Evolutionary conservation across 1,284 basidiomycete species (phyloP).

Genomic region (Rhodotorula sp.): DNA sequence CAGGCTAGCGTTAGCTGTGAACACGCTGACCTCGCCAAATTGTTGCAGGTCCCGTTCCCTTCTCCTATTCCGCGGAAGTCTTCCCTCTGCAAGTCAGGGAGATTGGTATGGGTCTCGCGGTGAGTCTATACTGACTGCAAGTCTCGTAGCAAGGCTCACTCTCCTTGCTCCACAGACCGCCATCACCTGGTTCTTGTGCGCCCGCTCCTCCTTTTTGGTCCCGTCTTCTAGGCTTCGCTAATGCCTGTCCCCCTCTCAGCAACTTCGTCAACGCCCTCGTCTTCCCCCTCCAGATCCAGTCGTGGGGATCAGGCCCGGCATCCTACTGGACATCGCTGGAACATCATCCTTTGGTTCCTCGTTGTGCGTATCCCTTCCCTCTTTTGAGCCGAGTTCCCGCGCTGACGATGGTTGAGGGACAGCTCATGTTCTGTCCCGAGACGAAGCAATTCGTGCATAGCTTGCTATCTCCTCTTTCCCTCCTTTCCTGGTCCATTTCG

Average conservation of each 20-base stretch:
- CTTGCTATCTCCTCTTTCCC: conserved; percentile 46
- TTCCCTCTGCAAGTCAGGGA: conserved; percentile 56
- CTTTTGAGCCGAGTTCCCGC: too few species aligned
- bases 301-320: conserved; percentile 33
- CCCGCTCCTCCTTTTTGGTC: background rate
- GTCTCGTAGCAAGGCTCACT: background rate
- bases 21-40: too few species aligned
- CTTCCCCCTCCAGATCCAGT: conserved; percentile 6
- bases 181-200: conserved; percentile 49
- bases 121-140: background rate
- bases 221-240: too few species aligned
- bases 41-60: conserved; percentile 50
- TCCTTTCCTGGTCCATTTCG: background rate
- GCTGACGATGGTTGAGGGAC: too few species aligned
- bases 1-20: too few species aligned
- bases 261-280: conserved; percentile 18
- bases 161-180: conserved; percentile 47
- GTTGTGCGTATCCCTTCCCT: conserved; percentile 13
- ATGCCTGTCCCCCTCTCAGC: background rate
- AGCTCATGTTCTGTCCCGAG: conserved; percentile 34
- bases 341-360: conserved; percentile 43
- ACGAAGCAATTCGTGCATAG: conserved; percentile 54
- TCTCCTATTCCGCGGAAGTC: conserved; percentile 53
- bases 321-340: conserved; percentile 43
- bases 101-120: conserved; percentile 56